Conservation (phyloP, 352 stramenopile species). For the Sclerospora graminicola region DNA sequence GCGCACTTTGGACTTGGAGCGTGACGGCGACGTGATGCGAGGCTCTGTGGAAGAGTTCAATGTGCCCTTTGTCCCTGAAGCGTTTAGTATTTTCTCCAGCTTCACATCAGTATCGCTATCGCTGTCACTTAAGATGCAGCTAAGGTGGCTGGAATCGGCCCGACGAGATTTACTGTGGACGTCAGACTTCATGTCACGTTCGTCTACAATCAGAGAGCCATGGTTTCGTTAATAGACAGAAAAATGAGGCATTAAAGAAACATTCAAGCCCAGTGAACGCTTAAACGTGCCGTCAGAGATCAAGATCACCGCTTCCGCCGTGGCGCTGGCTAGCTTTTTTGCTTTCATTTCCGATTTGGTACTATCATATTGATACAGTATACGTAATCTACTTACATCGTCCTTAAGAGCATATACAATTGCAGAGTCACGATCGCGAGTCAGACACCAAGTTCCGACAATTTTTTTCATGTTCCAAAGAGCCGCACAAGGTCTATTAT, state of each 20-base stretch:
- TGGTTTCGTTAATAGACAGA: neutral
- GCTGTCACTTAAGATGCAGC: constrained; percentile 20
- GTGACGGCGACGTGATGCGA: constrained; percentile 1
- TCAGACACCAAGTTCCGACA: too few species aligned
- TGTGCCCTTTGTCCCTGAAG: constrained; percentile 3
- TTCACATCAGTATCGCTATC: constrained; percentile 21
- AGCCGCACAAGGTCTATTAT: too few species aligned
- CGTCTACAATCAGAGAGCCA: constrained; percentile 8
- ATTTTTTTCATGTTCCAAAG: too few species aligned
- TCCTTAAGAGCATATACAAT: too few species aligned
- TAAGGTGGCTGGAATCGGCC: constrained; percentile 3
- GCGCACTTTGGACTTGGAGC: constrained; percentile 9
- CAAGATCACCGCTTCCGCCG: constrained; percentile 24
- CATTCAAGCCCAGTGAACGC: too few species aligned
- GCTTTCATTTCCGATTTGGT: constrained; percentile 6
- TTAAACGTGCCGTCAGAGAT: constrained; percentile 36
- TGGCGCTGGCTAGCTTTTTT: constrained; percentile 12
- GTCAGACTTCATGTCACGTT: constrained; percentile 8
- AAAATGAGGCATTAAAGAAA: too few species aligned
- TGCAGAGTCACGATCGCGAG: too few species aligned
- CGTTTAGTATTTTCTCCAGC: constrained; percentile 17
- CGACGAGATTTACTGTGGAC: constrained; percentile 3
- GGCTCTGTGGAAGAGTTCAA: constrained; percentile 3
- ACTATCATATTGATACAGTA: too few species aligned
- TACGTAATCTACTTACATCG: too few species aligned